Conservation (phyloP, 345 rosid species). For the Populus deltoides region DNA sequence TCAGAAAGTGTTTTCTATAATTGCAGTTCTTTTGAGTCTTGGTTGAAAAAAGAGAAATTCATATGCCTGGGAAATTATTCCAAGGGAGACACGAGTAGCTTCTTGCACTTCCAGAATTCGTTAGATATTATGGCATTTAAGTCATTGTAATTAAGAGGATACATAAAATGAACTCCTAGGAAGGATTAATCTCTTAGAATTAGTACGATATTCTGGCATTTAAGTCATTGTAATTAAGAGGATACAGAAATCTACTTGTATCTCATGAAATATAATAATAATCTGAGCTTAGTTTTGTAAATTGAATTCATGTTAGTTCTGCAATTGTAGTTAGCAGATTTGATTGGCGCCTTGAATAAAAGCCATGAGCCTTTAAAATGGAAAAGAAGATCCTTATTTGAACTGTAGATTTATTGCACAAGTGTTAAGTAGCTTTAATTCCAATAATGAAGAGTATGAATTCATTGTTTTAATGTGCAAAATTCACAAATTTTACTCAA, state of each 20-base stretch:
- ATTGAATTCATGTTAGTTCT: not conserved
- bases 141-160: not conserved
- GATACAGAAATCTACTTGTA: not conserved
- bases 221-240: not conserved
- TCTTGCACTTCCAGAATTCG: not conserved
- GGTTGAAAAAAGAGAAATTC: not conserved
- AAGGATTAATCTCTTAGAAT: too few species aligned
- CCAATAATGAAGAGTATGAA: not conserved
- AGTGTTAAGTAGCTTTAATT: not conserved
- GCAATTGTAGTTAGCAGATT: not conserved
- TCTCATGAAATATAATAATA: too few species aligned
- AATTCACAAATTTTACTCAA: not conserved
- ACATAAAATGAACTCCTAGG: not conserved
- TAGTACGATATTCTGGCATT: not conserved
- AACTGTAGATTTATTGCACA: not conserved
- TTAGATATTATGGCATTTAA: not conserved
- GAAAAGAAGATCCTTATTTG: not conserved
- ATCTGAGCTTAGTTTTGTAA: not conserved
- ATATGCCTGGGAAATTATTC: not conserved
- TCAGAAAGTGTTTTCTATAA: not conserved
- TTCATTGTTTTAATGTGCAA: not conserved
- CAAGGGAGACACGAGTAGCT: not conserved
- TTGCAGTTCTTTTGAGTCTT: not conserved
- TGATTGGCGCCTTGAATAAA: not conserved
- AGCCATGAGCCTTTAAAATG: not conserved